Conservation (phyloP, 306 rosid species). For the Vigna nakashimae region DNA sequence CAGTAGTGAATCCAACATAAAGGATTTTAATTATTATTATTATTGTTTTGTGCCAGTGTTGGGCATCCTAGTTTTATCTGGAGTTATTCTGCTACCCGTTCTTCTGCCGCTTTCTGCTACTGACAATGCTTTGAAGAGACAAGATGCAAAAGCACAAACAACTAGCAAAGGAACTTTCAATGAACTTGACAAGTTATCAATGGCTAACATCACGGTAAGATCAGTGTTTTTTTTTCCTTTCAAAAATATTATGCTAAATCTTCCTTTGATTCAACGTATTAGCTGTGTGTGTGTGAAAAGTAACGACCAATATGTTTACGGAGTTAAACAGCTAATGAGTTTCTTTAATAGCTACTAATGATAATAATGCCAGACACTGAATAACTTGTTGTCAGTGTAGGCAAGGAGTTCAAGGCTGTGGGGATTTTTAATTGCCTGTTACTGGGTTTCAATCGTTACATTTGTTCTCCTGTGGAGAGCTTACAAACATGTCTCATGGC, state of each 20-base stretch:
- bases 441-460: constrained; percentile 83
- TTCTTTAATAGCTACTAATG: constrained; percentile 18
- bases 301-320: not conserved
- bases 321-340: constrained; percentile 5
- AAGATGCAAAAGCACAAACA: constrained; percentile 17
- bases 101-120: constrained; percentile 87
- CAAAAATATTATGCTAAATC: constrained; percentile 1
- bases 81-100: constrained; percentile 77
- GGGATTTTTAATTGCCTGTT: constrained; percentile 75
- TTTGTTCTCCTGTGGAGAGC: constrained; percentile 82
- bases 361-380: constrained; percentile 22
- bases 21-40: constrained; percentile 32
- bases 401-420: constrained; percentile 68
- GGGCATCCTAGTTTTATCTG: constrained; percentile 70
- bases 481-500: constrained; percentile 65
- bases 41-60: constrained; percentile 62
- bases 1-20: not conserved
- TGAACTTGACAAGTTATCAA: constrained; percentile 76
- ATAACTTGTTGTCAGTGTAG: constrained; percentile 50
- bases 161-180: constrained; percentile 64
- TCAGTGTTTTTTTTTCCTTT: not conserved
- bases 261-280: constrained; percentile 22
- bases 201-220: constrained; percentile 71
- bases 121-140: constrained; percentile 39
- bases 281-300: not conserved